Conservation (phyloP, 305 asterid genomes). For the Fraxinus angustifolia region DNA sequence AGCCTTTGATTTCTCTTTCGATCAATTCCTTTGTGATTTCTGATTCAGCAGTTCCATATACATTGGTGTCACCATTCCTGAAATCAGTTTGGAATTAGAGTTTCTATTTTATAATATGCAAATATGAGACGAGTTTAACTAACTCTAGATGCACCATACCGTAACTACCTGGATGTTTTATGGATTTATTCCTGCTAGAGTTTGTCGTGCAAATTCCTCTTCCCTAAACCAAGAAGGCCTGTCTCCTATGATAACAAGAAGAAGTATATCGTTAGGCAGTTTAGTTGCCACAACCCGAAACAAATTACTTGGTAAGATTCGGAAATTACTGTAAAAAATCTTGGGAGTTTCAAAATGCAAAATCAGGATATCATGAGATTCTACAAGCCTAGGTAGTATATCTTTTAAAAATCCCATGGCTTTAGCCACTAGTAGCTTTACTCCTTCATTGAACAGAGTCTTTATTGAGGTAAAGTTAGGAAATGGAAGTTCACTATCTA, state of each 20-base stretch:
- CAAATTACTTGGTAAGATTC: no score
- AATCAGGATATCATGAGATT: no score
- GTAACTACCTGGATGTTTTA: slow-evolving; percentile 48
- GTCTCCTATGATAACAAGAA: slow-evolving; percentile 45
- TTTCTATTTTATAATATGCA: not conserved
- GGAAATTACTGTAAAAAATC: no score
- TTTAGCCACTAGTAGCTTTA: no score
- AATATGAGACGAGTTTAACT: not conserved
- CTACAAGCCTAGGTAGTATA: no score
- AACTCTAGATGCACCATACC: slow-evolving; percentile 28
- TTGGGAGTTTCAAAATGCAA: no score
- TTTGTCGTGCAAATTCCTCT: slow-evolving; percentile 71
- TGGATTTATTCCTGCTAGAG: slow-evolving; percentile 78
- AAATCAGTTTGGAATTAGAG: not conserved
- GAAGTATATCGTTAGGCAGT: not conserved
- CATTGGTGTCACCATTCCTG: slow-evolving; percentile 73
- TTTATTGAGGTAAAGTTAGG: no score
- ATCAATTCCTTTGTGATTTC: slow-evolving; percentile 50
- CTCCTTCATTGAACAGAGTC: no score
- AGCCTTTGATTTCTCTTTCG: slow-evolving; percentile 45
- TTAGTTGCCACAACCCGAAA: no score
- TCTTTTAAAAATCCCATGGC: no score
- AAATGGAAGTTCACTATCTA: no score
- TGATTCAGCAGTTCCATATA: slow-evolving; percentile 70
- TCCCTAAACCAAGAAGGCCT: slow-evolving; percentile 66